Base-by-base conservation (phyloP, 176 grass and related monocot genomes). In the Aegilops speltoides region DNA sequence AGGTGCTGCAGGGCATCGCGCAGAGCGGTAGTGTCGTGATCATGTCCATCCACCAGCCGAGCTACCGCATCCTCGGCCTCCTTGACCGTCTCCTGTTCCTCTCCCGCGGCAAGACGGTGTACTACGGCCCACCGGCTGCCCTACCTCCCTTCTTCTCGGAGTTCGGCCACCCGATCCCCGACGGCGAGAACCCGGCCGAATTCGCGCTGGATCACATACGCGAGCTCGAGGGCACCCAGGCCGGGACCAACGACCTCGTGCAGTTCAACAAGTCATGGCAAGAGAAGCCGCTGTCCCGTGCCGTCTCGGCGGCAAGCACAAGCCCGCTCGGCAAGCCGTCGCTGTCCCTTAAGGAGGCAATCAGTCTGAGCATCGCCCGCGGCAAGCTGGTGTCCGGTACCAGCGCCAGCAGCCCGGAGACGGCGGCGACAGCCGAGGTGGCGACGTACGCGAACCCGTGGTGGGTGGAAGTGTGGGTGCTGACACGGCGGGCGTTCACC, bases 151-250 rank as follows among this genome's bases (percentile, higher is more conserved):
- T 93, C 86, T 97, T 97, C 83, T 71, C 85, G 5, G 92, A 92
- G 56, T 86, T 94, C 17, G 91, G 90, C 31, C 67, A 87, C 17
- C 90, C 92, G 19, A 94, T 97, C 48, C 94, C 88, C 2, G 88
- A 94, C 3, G 91, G 89, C n/a, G 89, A 97, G 88, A 97, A 97
- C 83, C 94, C 94, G 17, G 89, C 89, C 4, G 94, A 97, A 71
- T 97, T 97, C 57, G 94, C 94, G 3, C 85, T 97, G 29, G 94
- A 97, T 82, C 86, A 86, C 34, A 85, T 94, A 24, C 90, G 91
- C 16, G 89, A 97, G 80, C 85, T 89, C 4, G 91, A 97, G 31
- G 26, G 31, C 59, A 75, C 88, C 10, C 64, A 40, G 0, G 36
- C 85, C 64, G 89, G 92, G 8, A 85, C 84, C 4, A 45, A 38